These are phyloP conservation scores for Candida fluviatilis DNA, from an alignment of 805 yeast species.

Conservation along the genomic window DNA sequence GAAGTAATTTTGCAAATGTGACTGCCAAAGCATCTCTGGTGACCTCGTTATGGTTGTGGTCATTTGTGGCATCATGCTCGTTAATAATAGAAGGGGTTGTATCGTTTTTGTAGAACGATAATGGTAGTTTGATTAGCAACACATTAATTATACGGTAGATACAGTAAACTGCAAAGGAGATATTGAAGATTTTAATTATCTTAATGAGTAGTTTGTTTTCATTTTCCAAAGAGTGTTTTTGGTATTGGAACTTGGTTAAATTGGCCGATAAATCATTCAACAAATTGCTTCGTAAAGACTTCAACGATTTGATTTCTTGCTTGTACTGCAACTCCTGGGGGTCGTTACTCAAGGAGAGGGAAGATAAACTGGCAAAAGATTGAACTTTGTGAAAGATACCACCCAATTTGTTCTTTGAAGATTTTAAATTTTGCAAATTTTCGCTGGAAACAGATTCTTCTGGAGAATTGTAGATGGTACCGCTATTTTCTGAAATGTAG, in stretches of 20 bases:
- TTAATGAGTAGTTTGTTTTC: slow-evolving; percentile 5
- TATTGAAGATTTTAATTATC: slow-evolving; percentile 14
- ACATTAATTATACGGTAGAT: slow-evolving; percentile 44
- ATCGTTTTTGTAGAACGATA: slow-evolving; percentile 3
- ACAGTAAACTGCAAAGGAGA: slow-evolving; percentile 44
- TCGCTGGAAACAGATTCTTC: slow-evolving; percentile 7
- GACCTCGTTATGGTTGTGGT: too few species aligned
- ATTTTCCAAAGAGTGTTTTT: slow-evolving; percentile 6
- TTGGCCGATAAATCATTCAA: slow-evolving; percentile 27
- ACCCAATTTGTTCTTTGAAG: slow-evolving; percentile 17
- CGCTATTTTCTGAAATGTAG: slow-evolving; percentile 16
- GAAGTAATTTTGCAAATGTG: slow-evolving; percentile 40
- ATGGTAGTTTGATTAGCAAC: slow-evolving; percentile 38
- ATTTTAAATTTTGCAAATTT: slow-evolving; percentile 5
- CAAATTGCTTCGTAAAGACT: slow-evolving; percentile 23
- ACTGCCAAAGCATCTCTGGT: slow-evolving; percentile 46
- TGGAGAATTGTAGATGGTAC: slow-evolving; percentile 22
- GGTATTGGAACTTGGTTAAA: slow-evolving; percentile 13
- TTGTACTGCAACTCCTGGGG: slow-evolving; percentile 30
- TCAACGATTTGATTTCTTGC: slow-evolving; percentile 37
- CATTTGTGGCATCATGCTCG: too few species aligned
- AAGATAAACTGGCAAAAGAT: slow-evolving; percentile 35
- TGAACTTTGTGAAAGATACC: slow-evolving; percentile 37
- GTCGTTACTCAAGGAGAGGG: slow-evolving; percentile 6
- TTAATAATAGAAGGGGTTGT: too few species aligned